A percentile compares a stretch with the other conserved stretches of the same genome.
These are phyloP conservation scores for Neurospora sublineolata DNA, from an alignment of 495 filamentous ascomycete genomes.

Conservation along the genomic window DNA sequence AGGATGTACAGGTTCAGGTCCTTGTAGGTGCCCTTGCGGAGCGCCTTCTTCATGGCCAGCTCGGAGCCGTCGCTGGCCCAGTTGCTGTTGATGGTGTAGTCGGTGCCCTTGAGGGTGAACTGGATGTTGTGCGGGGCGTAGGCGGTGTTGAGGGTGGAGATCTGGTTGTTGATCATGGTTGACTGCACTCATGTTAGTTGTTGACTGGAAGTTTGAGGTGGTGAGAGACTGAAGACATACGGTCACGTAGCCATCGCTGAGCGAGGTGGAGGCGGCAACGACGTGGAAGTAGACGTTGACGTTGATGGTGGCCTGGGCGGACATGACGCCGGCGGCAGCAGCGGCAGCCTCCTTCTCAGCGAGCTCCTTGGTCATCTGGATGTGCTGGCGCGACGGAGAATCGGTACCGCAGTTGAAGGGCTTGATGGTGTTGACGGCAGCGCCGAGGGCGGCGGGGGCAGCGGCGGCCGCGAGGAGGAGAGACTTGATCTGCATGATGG, in stretches of 20 bases:
- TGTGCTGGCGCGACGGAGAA: slow-evolving; percentile 28
- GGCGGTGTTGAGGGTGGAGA: slow-evolving; percentile 37
- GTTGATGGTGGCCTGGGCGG: slow-evolving; percentile 19
- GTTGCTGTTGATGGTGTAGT: slow-evolving; percentile 44
- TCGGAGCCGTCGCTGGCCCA: slow-evolving; percentile 43
- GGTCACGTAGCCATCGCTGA: slow-evolving; percentile 41
- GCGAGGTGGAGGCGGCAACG: slow-evolving; percentile 32
- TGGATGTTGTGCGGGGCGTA: slow-evolving; percentile 40
- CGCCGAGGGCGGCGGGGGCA: slow-evolving; percentile 22
- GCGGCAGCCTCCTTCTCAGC: slow-evolving; percentile 16
- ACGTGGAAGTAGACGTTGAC: slow-evolving; percentile 55
- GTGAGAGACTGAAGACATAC: slow-evolving; percentile 25
- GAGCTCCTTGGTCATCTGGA: slow-evolving; percentile 19
- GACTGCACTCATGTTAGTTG: slow-evolving; percentile 17
- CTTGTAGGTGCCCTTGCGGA: slow-evolving; percentile 49
- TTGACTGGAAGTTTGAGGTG: no score
- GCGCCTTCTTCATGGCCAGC: slow-evolving; percentile 43
- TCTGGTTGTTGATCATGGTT: slow-evolving; percentile 28
- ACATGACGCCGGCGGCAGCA: slow-evolving; percentile 12
- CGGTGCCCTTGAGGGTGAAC: slow-evolving; percentile 41
- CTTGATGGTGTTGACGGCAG: slow-evolving; percentile 1
- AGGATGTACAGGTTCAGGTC: slow-evolving; percentile 57
- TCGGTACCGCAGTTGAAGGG: slow-evolving; percentile 28
- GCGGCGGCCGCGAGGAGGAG: slow-evolving; percentile 19
- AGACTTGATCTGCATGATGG: slow-evolving; percentile 28